phyloP scores from a whole-genome alignment of 78 protist genomes.

The Tieghemostelium lacteum region DNA sequence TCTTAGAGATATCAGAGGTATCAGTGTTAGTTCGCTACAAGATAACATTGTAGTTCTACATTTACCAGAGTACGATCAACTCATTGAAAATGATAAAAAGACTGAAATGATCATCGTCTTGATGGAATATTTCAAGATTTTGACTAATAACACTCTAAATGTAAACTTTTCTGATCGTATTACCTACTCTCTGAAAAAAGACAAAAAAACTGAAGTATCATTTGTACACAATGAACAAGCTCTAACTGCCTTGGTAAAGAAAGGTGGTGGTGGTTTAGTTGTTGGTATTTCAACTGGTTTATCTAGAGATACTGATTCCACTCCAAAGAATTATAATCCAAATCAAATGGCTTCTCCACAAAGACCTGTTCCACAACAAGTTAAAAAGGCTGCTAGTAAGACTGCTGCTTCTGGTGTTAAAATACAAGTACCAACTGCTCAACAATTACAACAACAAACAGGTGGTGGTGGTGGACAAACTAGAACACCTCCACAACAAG shows the following conservation, averaged over 20 bases:
- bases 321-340: constrained; percentile 81
- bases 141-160: constrained; percentile 48
- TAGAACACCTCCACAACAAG: constrained; percentile 17
- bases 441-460: background rate
- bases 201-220: constrained; percentile 54
- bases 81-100: constrained; percentile 83
- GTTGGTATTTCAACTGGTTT: constrained; percentile 76
- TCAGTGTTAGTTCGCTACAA: constrained; percentile 34
- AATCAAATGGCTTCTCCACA: constrained; percentile 23
- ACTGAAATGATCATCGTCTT: constrained; percentile 77
- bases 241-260: constrained; percentile 40
- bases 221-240: constrained; percentile 59
- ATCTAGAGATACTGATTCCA: constrained; percentile 78
- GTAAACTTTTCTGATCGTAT: constrained; percentile 72
- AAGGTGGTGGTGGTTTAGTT: constrained; percentile 73
- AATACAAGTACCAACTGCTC: constrained; percentile 4
- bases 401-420: constrained; percentile 1
- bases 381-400: background rate
- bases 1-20: constrained; percentile 54
- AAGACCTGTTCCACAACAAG: constrained; percentile 37
- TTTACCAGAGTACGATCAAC: constrained; percentile 80
- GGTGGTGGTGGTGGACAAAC: constrained; percentile 14
- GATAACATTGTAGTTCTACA: constrained; percentile 82
- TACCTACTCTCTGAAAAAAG: constrained; percentile 67
- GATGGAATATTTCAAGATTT: constrained; percentile 56